These are phyloP conservation scores for Warburgia ugandensis DNA, from an alignment of 164 flowering plant genomes.

Conservation along the genomic window DNA sequence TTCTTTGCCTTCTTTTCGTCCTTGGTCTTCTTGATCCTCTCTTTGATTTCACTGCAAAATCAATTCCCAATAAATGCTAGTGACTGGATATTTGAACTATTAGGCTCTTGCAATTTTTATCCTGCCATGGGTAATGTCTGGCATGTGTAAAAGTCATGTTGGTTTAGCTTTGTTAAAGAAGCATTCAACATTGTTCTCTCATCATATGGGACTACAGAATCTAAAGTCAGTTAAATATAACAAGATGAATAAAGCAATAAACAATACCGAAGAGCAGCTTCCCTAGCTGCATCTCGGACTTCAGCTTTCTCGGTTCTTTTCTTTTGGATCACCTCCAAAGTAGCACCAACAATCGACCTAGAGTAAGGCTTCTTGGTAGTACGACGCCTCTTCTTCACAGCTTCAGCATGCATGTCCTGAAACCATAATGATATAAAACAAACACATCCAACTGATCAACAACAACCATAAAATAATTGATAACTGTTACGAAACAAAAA, in stretches of 20 bases:
- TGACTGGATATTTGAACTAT: too few relatives aligned
- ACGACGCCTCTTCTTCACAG: constrained; percentile 43
- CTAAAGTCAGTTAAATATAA: background rate
- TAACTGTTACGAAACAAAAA: too few relatives aligned
- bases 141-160: too few relatives aligned
- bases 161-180: too few relatives aligned
- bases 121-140: too few relatives aligned
- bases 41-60: constrained; percentile 37
- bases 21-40: constrained; percentile 48
- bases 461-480: too few relatives aligned
- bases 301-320: constrained; percentile 41
- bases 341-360: constrained; percentile 45
- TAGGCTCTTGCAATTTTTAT: too few relatives aligned
- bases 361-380: constrained; percentile 43
- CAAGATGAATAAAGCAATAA: background rate
- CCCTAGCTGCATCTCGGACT: constrained; percentile 45
- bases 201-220: background rate
- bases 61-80: too few relatives aligned
- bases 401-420: constrained; percentile 38
- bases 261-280: constrained; percentile 40
- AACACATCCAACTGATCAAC: background rate
- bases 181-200: too few relatives aligned
- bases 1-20: constrained; percentile 50
- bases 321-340: constrained; percentile 46
- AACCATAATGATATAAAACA: background rate